Percentiles rank a stretch among this genome's conserved stretches.
phyloP scores from a whole-genome alignment of 164 flowering plant genomes.

The Piper longum region DNA sequence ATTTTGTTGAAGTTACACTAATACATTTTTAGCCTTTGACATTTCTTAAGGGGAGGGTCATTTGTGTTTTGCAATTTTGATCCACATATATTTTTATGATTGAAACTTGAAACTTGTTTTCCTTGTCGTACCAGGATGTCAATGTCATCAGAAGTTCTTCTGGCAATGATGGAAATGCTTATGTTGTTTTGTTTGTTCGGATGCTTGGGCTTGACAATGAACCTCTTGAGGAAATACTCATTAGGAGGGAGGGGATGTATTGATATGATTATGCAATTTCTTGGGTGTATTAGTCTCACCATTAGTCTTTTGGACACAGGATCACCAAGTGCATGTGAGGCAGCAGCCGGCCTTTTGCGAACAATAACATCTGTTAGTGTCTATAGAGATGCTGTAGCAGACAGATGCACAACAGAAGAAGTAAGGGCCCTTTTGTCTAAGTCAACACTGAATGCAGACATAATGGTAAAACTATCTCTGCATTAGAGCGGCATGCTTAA shows the following conservation, averaged over 20 bases:
- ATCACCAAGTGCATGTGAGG: slow-evolving; percentile 57
- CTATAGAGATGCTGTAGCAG: slow-evolving; percentile 50
- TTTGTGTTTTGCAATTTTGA: too few species aligned
- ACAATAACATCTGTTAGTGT: slow-evolving; percentile 40
- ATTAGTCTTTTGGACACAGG: slow-evolving; percentile 62
- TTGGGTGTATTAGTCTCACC: slow-evolving; percentile 55
- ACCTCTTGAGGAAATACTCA: slow-evolving; percentile 68
- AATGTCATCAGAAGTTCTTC: slow-evolving; percentile 16
- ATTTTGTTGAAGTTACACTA: too few species aligned
- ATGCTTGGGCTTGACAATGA: slow-evolving; percentile 82
- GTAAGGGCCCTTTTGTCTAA: slow-evolving; percentile 43
- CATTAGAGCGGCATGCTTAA: slow-evolving; percentile 1
- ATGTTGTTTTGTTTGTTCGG: slow-evolving; percentile 59
- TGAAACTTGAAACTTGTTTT: background rate
- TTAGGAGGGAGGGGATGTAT: slow-evolving; percentile 59
- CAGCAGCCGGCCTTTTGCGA: slow-evolving; percentile 75
- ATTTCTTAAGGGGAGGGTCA: too few species aligned
- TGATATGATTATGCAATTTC: slow-evolving; percentile 54
- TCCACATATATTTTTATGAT: background rate
- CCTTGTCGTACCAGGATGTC: slow-evolving; percentile 24
- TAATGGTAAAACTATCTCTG: slow-evolving; percentile 1
- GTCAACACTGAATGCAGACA: slow-evolving; percentile 31
- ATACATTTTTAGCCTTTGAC: too few species aligned
- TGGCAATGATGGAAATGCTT: slow-evolving; percentile 32
- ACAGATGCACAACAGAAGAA: slow-evolving; percentile 77